Percentiles rank a stretch among this genome's conserved stretches.
phyloP scores from a whole-genome alignment of 139 green algal genomes.

The Chlamydomonas asymmetrica region DNA sequence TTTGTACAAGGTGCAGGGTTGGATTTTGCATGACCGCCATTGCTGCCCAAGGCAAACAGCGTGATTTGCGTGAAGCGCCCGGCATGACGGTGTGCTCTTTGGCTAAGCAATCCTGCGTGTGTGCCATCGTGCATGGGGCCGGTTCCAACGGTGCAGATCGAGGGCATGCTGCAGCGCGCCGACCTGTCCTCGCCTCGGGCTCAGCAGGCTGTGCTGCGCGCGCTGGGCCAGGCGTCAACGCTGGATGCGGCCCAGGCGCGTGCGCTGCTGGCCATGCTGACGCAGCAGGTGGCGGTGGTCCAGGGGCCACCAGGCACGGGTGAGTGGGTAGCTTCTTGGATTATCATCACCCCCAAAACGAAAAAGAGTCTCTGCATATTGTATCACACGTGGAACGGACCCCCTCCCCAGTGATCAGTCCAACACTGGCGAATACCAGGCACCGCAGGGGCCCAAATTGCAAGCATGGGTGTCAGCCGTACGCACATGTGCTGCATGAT shows the following conservation, averaged over 20 bases:
- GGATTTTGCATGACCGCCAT: not conserved
- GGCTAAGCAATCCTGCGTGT: not conserved
- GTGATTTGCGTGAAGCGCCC: not conserved
- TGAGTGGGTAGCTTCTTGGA: not conserved
- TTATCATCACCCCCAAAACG: no score
- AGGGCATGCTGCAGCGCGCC: not conserved
- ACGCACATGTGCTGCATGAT: not conserved
- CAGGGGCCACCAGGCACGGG: conserved; percentile 76
- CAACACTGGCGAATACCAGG: no score
- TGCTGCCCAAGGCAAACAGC: no score
- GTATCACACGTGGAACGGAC: not conserved
- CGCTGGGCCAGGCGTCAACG: conserved; percentile 28
- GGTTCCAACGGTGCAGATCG: not conserved
- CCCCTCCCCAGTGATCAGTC: no score
- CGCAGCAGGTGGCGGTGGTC: conserved; percentile 65
- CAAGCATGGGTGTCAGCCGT: conserved; percentile 1
- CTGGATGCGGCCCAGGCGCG: conserved; percentile 45
- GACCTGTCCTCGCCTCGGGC: not conserved
- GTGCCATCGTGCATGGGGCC: not conserved
- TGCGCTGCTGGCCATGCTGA: conserved; percentile 51
- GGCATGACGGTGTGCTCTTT: not conserved
- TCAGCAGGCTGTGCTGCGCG: not conserved
- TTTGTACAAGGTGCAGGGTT: not conserved
- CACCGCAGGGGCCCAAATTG: no score
- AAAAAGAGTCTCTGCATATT: no score